Evolutionary conservation across 1,139 yeast genomes (phyloP).

Genomic region (Neolecta irregularis): DNA sequence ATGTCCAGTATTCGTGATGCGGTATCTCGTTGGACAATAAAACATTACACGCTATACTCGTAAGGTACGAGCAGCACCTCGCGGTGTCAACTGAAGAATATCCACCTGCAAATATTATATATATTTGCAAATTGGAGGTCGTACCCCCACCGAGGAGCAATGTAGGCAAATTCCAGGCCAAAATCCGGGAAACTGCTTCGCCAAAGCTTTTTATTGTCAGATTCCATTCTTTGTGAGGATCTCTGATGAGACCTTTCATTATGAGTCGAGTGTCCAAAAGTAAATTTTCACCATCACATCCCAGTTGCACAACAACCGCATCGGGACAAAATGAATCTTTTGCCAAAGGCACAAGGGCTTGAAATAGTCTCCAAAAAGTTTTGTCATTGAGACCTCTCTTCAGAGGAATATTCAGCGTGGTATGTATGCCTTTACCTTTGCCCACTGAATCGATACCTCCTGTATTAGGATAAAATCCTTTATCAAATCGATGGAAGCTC

Average conservation of each 20-base stretch:
- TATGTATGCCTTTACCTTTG: conserved; percentile 26
- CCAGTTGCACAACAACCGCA: conserved; percentile 48
- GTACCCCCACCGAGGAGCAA: conserved; percentile 45
- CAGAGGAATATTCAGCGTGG: conserved; percentile 41
- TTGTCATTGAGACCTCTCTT: conserved; percentile 40
- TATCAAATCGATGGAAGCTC: conserved; percentile 47
- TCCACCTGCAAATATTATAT: conserved; percentile 34
- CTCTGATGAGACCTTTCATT: conserved; percentile 29
- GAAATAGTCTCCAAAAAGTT: conserved; percentile 27
- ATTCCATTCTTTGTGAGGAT: conserved; percentile 54
- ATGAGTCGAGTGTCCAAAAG: neutral
- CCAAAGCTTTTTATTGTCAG: conserved; percentile 40
- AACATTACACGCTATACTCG: conserved; percentile 19
- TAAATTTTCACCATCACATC: conserved; percentile 42
- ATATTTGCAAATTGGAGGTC: neutral
- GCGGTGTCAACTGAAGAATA: conserved; percentile 50
- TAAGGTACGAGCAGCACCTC: conserved; percentile 47
- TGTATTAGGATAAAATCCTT: conserved; percentile 63
- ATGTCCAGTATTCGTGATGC: neutral
- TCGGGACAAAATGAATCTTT: conserved; percentile 32
- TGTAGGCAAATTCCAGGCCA: conserved; percentile 26
- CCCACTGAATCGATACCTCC: conserved; percentile 33
- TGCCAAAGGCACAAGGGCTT: conserved; percentile 33
- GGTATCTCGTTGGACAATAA: conserved; percentile 2
- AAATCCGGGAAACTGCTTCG: conserved; percentile 24